Conservation (phyloP, 2,329 filamentous ascomycete species). For the Trichoderma gracile region DNA sequence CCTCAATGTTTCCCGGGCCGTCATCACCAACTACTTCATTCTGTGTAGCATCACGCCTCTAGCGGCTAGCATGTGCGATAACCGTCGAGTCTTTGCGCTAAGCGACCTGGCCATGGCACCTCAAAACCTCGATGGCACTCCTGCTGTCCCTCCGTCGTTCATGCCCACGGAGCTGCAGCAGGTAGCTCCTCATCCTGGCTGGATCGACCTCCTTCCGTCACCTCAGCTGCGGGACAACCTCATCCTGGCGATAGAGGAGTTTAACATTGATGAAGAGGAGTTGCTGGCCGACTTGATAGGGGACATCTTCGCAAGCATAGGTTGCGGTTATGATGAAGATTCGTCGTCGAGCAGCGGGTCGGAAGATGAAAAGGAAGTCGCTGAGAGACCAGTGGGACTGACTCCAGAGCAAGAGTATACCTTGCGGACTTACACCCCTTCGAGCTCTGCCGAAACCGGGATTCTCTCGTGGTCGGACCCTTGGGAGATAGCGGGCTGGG, state of each 20-base stretch:
- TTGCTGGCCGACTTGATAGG: slow-evolving; percentile 29
- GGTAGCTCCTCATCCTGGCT: slow-evolving; percentile 27
- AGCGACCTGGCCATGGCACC: background rate
- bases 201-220: slow-evolving; percentile 30
- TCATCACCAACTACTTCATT: slow-evolving; percentile 31
- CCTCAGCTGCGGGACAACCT: slow-evolving; percentile 30
- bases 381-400: background rate
- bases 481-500: slow-evolving; percentile 27
- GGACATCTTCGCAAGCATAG: slow-evolving; percentile 7
- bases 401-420: background rate
- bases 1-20: slow-evolving; percentile 30
- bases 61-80: slow-evolving; percentile 22
- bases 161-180: slow-evolving; percentile 28
- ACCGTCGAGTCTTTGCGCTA: slow-evolving; percentile 20
- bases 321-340: background rate
- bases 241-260: slow-evolving; percentile 26
- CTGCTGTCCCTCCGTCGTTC: slow-evolving; percentile 23
- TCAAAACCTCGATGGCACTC: slow-evolving; percentile 7
- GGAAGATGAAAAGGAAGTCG: background rate
- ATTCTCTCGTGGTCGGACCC: slow-evolving; percentile 30
- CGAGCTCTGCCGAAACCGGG: slow-evolving; percentile 19
- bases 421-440: background rate
- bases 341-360: background rate
- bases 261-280: slow-evolving; percentile 26
- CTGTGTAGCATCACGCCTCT: slow-evolving; percentile 25